phyloP scores from a whole-genome alignment of 2,329 filamentous ascomycete species.

The Alternaria gaisen region DNA sequence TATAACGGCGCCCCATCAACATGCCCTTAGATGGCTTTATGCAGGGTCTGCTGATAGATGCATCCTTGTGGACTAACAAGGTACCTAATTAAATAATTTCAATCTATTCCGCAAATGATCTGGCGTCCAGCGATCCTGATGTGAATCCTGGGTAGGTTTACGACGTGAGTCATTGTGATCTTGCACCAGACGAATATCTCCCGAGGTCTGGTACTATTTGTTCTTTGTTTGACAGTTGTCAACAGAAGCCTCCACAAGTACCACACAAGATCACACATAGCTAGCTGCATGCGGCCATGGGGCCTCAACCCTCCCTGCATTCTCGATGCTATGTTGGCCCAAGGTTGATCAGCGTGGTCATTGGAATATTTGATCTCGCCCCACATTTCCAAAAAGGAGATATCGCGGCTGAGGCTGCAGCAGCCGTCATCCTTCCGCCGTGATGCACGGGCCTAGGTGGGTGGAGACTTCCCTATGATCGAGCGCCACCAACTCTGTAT shows the following conservation, averaged over 20 bases:
- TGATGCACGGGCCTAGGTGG: not conserved
- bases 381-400: constrained; percentile 1
- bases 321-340: not conserved
- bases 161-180: not conserved
- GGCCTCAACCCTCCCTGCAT: not conserved
- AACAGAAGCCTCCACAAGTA: not conserved
- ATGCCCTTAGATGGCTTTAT: not conserved
- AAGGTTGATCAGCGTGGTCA: not conserved
- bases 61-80: not conserved
- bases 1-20: not conserved
- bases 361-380: not conserved
- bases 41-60: not conserved
- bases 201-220: not conserved
- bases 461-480: not conserved
- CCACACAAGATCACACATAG: not conserved
- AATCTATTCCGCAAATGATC: not conserved
- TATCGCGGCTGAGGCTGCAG: constrained; percentile 5
- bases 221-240: not conserved
- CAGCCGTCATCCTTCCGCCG: not conserved
- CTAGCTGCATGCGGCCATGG: not conserved
- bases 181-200: not conserved
- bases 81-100: not conserved
- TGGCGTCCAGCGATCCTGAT: not conserved
- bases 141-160: not conserved
- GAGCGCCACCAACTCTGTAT: not conserved